Evolutionary conservation across 371 early-diverging fungal genomes (phyloP), one percentile per base, ranked within the genome.

Genomic region (Mucor indicus): DNA sequence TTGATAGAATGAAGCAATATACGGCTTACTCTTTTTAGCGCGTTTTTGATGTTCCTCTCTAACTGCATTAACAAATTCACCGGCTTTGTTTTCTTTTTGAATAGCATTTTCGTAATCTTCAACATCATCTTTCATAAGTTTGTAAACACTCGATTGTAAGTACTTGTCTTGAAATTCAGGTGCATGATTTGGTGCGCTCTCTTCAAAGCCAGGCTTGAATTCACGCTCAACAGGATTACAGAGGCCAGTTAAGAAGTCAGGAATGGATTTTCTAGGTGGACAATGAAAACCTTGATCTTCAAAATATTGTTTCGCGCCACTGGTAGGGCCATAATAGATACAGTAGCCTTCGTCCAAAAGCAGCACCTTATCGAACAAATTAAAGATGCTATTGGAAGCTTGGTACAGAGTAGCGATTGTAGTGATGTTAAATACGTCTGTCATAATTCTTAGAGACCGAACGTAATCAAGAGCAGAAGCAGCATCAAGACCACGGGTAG

Each of bases 401-500:
- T 88, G 85, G 49, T 84, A 84, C 15, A 85, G 59, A 10, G 81
- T 68, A 4, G 78, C 74, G n/a, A 84, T 53, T 19, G 84, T 79
- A n/a, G 86, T 79, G 43, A 77, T 81, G 24, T 83, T 75, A 43
- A 76, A 59, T 13, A 80, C 54, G 42, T 84, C 77, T 20, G 85
- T 83, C 55, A 83, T 67, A 30, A 86, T 80, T 39, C 85, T 77
- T 8, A 90, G 60, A 5, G 82, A 80, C 42, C 80, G 71, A 13
- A 83, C 70, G 41, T 86, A 86, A 55, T 89, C 88, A 1, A 89
- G 71, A n/a, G 96, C 92, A 15, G 89, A 91, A 31, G 90, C 85
- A 13, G 91, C 81, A 74, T 97, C 98, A 12, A 97, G 70, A 44
- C 96, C 95, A 54, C 86, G 81, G 0, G 91, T 91, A n/a, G 90